These are phyloP conservation scores for Diaporthe australafricana DNA, from an alignment of 2,329 filamentous ascomycete species.

Conservation along the genomic window DNA sequence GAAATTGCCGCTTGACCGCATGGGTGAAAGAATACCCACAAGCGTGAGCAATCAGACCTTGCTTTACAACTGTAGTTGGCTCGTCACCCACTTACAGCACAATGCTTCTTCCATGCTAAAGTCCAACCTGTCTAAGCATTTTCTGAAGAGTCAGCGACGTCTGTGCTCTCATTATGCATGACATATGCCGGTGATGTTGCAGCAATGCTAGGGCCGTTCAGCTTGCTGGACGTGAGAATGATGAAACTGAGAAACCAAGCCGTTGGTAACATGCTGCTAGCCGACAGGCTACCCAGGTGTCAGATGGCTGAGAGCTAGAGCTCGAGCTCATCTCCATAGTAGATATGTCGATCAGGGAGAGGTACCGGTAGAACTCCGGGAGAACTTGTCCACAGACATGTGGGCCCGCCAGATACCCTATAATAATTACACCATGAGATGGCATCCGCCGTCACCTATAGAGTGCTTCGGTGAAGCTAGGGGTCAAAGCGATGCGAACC, in stretches of 20 bases:
- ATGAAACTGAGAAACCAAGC: background rate
- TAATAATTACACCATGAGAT: background rate
- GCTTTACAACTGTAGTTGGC: background rate
- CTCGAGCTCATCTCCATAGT: background rate
- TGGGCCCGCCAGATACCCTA: background rate
- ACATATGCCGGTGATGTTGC: background rate
- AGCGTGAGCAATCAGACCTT: background rate
- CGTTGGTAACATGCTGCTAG: background rate
- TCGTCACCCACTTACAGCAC: background rate
- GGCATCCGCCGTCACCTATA: too few relatives aligned
- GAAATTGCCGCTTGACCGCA: background rate
- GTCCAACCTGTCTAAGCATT: too few relatives aligned
- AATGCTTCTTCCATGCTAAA: background rate
- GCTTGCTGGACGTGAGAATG: background rate
- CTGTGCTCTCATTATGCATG: slow-evolving; percentile 5
- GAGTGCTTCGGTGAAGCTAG: too few relatives aligned
- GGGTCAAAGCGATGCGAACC: background rate
- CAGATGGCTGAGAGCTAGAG: background rate
- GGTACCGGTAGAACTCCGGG: background rate
- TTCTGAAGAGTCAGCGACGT: background rate
- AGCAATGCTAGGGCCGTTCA: background rate
- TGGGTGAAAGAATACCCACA: background rate
- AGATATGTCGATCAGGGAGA: background rate
- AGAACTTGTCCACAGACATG: background rate
- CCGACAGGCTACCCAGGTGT: too few relatives aligned